Percentiles rank a stretch among this genome's conserved stretches.
phyloP scores from a whole-genome alignment of 2,329 filamentous ascomycete species.

The Sporothrix brunneoviolacea region DNA sequence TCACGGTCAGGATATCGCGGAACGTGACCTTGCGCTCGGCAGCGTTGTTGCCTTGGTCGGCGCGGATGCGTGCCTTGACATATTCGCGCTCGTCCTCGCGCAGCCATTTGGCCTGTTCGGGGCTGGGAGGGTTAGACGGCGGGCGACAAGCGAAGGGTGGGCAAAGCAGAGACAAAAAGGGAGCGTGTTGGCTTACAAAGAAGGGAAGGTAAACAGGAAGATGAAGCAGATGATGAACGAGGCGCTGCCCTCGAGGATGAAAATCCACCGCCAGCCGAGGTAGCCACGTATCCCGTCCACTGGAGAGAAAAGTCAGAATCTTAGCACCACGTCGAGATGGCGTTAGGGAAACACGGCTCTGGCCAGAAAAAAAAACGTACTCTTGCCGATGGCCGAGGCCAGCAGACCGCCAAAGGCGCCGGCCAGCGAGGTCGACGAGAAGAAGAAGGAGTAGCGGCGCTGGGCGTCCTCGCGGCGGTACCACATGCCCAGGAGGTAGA shows the following conservation, averaged over 20 bases:
- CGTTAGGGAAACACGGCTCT: too few species aligned
- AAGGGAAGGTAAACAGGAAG: constrained; percentile 64
- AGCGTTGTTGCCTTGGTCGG: constrained; percentile 62
- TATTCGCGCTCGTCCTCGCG: constrained; percentile 61
- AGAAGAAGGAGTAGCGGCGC: constrained; percentile 90
- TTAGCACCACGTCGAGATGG: too few species aligned
- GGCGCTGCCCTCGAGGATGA: constrained; percentile 67
- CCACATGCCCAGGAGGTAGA: constrained; percentile 80
- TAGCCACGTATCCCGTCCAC: constrained; percentile 65
- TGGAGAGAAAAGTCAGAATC: constrained; percentile 9
- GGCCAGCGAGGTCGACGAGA: constrained; percentile 71
- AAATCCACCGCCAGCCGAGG: constrained; percentile 73
- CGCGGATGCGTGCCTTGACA: constrained; percentile 57
- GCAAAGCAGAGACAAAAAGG: not conserved
- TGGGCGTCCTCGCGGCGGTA: constrained; percentile 84
- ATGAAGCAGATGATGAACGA: constrained; percentile 55
- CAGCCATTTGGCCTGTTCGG: constrained; percentile 68
- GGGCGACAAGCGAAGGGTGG: not conserved
- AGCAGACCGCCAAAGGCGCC: constrained; percentile 83
- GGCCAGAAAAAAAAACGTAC: constrained; percentile 22
- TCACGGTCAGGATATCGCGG: constrained; percentile 53
- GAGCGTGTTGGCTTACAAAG: constrained; percentile 43
- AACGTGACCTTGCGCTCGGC: constrained; percentile 54
- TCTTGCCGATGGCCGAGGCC: constrained; percentile 81
- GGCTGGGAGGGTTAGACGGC: constrained; percentile 28